Base-by-base conservation (phyloP, 2,329 filamentous ascomycete species). In the Aspergillus floridensis region DNA sequence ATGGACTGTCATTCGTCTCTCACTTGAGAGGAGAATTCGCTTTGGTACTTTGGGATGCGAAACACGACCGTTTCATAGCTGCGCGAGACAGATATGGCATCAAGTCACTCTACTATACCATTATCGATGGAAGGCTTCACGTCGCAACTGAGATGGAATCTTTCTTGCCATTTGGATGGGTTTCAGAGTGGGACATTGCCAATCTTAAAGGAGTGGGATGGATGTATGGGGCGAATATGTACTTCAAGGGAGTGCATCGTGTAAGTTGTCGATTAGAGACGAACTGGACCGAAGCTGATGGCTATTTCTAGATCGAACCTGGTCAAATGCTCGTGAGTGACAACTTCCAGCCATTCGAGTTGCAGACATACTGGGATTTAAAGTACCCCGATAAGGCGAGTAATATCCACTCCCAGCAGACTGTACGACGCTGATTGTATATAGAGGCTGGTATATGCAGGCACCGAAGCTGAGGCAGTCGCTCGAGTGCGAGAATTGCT, bases 11-110 rank as follows among this genome's bases (percentile, higher is more conserved):
- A 0, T 80, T 81, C 53, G 60, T 81, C 5, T 68, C 74, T 5
- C 75, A 82, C 57, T 71, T 86, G 3, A 76, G 82, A 5, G 83
- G 83, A 21, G 84, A 86, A 64, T 86, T 85, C 62, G 76, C 82
- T 1, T 73, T 84, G 16, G 78, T 82, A 12, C 65, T 86, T 1
- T 83, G 80, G 57, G 83, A 86, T 61, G 75, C 76, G 14, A 70
- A 73, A 14, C 66, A 70, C 1, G 68, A 77, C 57, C 59, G 74
- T 0, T 72, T 84, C 46, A 68, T 86, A 41, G 81, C 79, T 0
- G 82, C 75, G 1, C 70, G 82, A 19, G 84, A 86, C 66, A 77
- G 83, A 0, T 85, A 80, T 66, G 84, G 84, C 3, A 82, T 86
- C 65, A 86, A 86, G 67, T 82, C 83, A 2, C 73, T 86, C 19